These are phyloP conservation scores for Penstemon davidsonii DNA, from an alignment of 257 asterid species.

Conservation along the genomic window DNA sequence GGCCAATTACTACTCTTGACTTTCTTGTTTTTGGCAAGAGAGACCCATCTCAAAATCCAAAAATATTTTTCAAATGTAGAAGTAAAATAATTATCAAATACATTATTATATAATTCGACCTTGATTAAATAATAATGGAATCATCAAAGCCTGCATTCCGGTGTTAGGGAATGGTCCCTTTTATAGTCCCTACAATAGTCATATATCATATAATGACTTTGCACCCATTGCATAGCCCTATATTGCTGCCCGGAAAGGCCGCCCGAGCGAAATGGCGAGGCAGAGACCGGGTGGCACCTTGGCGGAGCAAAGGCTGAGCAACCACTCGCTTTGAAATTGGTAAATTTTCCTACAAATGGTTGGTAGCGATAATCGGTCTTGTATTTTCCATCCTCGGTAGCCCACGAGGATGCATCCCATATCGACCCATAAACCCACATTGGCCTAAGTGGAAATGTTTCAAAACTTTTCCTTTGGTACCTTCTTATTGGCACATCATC, in stretches of 20 bases:
- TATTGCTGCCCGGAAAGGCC: constrained; percentile 58
- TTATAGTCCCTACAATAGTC: constrained; percentile 71
- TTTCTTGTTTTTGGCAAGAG: constrained; percentile 33
- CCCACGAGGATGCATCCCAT: constrained; percentile 98
- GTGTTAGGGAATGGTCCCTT: constrained; percentile 79
- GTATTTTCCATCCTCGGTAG: constrained; percentile 83
- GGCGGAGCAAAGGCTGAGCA: constrained; percentile 75
- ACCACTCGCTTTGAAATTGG: constrained; percentile 68
- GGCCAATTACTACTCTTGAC: constrained; percentile 37
- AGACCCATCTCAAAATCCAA: constrained; percentile 46
- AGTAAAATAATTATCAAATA: background rate
- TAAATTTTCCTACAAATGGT: constrained; percentile 75
- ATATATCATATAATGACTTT: constrained; percentile 57
- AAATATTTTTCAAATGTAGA: background rate
- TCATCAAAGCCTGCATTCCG: constrained; percentile 64
- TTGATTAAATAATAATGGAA: background rate
- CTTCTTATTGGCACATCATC: constrained; percentile 88
- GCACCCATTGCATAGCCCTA: constrained; percentile 74
- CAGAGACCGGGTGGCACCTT: constrained; percentile 70
- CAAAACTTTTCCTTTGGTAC: constrained; percentile 57
- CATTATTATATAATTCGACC: background rate
- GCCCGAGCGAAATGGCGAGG: constrained; percentile 65
- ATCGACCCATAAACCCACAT: constrained; percentile 96
- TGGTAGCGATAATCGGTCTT: constrained; percentile 76
- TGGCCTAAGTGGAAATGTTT: constrained; percentile 82